These are phyloP conservation scores for Leishmania major DNA, from an alignment of 208 protist genomes.

Conservation along the genomic window DNA sequence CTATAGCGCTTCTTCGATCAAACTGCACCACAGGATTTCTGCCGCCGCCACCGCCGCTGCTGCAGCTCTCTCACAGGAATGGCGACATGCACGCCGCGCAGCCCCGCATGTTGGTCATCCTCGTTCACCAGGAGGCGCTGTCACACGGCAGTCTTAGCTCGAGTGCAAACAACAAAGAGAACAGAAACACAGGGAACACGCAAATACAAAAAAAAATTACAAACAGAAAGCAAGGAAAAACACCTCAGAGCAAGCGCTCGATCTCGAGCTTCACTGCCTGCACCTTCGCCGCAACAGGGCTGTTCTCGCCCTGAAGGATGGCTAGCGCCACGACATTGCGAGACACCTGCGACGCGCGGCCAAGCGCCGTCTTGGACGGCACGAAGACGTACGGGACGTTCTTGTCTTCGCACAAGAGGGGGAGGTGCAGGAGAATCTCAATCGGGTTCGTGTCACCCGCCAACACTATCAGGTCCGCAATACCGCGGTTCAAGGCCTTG, in stretches of 20 bases:
- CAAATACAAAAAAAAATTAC: neutral
- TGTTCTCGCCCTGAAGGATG: conserved; percentile 96
- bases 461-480: conserved; percentile 99
- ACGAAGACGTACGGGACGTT: conserved; percentile 99
- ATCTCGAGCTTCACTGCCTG: conserved; percentile 97
- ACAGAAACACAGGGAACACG: neutral
- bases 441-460: conserved; percentile 99
- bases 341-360: conserved; percentile 98
- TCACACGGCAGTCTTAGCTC: neutral
- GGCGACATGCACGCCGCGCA: neutral
- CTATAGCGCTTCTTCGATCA: conserved; percentile 1
- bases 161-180: neutral
- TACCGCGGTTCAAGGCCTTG: conserved; percentile 99
- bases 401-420: conserved; percentile 99
- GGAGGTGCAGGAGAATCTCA: conserved; percentile 99
- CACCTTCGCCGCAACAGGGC: conserved; percentile 96
- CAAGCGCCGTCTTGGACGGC: conserved; percentile 97
- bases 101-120: neutral
- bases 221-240: neutral
- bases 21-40: neutral
- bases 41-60: neutral
- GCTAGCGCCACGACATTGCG: conserved; percentile 97
- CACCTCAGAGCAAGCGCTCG: conserved; percentile 92
- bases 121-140: neutral
- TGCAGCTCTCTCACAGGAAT: neutral